These are phyloP conservation scores for Cucumis melo DNA, from an alignment of 306 rosid genomes.

Conservation along the genomic window DNA sequence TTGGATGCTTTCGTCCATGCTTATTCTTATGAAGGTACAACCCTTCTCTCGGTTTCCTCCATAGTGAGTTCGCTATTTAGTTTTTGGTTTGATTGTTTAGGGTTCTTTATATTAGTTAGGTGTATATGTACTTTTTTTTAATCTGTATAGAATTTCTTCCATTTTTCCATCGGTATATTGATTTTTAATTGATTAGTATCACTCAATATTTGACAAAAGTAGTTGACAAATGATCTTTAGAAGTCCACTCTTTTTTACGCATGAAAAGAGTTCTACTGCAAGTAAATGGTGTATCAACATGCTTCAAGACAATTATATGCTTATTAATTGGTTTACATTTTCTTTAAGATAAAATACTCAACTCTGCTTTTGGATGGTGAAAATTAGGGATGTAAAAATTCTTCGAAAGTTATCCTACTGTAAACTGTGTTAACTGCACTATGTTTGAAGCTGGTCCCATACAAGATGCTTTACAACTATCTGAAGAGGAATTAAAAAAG, in stretches of 20 bases:
- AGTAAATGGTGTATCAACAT: background rate
- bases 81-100: background rate
- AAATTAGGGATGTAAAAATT: background rate
- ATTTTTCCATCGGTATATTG: background rate
- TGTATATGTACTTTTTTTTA: background rate
- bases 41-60: background rate
- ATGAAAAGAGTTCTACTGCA: background rate
- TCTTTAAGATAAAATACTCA: background rate
- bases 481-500: constrained; percentile 47
- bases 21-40: constrained; percentile 56
- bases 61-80: background rate
- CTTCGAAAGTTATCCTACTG: background rate
- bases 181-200: background rate
- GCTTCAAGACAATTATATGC: background rate
- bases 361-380: background rate
- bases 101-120: background rate
- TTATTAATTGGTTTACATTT: background rate
- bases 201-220: background rate
- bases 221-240: background rate
- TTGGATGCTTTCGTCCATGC: constrained; percentile 72
- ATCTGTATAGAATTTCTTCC: background rate
- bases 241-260: background rate
- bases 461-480: constrained; percentile 42
- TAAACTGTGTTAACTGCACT: background rate
- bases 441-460: constrained; percentile 36